These are phyloP conservation scores for Ascocoryne sarcoides DNA, from an alignment of 2,329 filamentous ascomycete genomes.

Conservation along the genomic window DNA sequence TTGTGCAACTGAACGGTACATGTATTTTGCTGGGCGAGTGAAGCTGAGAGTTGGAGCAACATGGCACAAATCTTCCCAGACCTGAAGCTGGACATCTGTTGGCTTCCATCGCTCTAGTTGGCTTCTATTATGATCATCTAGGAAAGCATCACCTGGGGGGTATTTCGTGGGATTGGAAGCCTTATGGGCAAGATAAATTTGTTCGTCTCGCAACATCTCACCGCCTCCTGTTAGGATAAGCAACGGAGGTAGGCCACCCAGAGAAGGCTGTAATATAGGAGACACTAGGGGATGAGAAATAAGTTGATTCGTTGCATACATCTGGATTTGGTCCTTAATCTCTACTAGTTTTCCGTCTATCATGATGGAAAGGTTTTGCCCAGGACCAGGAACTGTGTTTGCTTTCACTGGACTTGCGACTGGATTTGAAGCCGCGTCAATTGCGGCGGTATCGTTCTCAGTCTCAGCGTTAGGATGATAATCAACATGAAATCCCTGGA, in stretches of 20 bases:
- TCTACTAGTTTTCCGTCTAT: conserved; percentile 63
- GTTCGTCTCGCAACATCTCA: conserved; percentile 85
- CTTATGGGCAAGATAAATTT: conserved; percentile 92
- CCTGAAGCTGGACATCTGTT: conserved; percentile 86
- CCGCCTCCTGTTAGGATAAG: conserved; percentile 81
- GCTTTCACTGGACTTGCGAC: conserved; percentile 18
- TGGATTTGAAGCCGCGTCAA: conserved; percentile 27
- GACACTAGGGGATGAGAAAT: conserved; percentile 84
- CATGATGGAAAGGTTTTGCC: conserved; percentile 49
- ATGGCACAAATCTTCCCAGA: conserved; percentile 94
- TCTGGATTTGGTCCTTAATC: conserved; percentile 87
- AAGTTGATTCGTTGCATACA: conserved; percentile 75
- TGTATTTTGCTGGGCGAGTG: conserved; percentile 89
- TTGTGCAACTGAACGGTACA: conserved; percentile 87
- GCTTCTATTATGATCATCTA: conserved; percentile 46
- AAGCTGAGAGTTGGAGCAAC: conserved; percentile 90
- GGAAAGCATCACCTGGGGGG: conserved; percentile 53
- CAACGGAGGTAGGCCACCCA: conserved; percentile 83
- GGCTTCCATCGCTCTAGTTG: conserved; percentile 61
- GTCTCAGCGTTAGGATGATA: conserved; percentile 18
- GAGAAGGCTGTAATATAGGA: conserved; percentile 74
- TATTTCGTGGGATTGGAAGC: conserved; percentile 77
- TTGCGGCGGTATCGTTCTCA: conserved; percentile 28
- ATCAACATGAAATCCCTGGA: conserved; percentile 30
- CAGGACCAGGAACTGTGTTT: conserved; percentile 27